Evolutionary conservation across 2,329 filamentous ascomycete genomes (phyloP).

Genomic region (Elsinoe perseae): DNA sequence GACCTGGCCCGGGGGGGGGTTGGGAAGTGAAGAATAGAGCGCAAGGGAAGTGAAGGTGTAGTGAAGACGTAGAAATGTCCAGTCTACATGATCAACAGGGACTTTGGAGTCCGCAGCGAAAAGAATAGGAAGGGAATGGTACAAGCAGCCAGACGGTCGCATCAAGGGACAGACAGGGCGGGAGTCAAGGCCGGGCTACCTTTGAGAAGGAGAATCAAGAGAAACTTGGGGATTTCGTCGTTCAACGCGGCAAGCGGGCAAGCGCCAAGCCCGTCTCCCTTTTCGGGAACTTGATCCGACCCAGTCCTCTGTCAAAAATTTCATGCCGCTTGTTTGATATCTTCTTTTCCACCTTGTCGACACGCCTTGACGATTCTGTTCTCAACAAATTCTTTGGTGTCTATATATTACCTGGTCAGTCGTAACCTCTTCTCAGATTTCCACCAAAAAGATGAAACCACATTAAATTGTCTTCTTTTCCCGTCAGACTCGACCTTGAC

Average conservation of each 20-base stretch:
- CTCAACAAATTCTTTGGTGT: background rate
- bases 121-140: background rate
- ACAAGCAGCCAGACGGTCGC: background rate
- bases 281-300: background rate
- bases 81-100: conserved; percentile 12
- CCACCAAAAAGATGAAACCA: conserved; percentile 61
- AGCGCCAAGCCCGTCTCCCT: conserved; percentile 1
- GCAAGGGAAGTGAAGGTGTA: background rate
- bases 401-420: conserved; percentile 8
- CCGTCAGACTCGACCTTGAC: conserved; percentile 83
- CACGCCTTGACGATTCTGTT: background rate
- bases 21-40: background rate
- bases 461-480: conserved; percentile 72
- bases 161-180: background rate
- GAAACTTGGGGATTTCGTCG: too few species aligned
- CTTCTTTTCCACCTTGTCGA: conserved; percentile 3
- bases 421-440: conserved; percentile 4
- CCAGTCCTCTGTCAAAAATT: background rate
- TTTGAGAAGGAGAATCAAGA: background rate
- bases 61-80: background rate
- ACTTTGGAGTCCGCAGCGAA: background rate
- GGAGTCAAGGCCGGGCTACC: background rate
- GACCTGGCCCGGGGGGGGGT: background rate
- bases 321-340: background rate
- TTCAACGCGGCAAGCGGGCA: background rate